Conservation (phyloP, 2,329 filamentous ascomycete genomes). For the Neofusicoccum cordaticola region DNA sequence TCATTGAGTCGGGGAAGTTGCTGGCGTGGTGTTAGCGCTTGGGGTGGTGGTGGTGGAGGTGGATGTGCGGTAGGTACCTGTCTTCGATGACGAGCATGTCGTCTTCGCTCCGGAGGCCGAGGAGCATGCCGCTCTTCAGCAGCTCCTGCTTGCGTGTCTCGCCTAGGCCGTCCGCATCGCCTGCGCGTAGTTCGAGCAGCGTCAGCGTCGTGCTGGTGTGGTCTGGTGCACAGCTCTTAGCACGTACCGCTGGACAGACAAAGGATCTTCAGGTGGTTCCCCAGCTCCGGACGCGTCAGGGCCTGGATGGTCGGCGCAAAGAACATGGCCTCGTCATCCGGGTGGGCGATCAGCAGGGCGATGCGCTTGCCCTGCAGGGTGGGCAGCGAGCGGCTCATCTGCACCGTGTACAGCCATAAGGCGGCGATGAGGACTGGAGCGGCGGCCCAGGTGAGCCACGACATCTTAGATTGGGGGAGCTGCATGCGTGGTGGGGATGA, state of each 20-base stretch:
- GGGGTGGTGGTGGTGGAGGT: constrained; percentile 11
- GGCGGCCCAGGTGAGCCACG: constrained; percentile 38
- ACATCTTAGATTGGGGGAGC: constrained; percentile 31
- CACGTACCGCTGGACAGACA: constrained; percentile 78
- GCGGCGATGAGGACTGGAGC: constrained; percentile 42
- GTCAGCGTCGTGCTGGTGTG: not conserved
- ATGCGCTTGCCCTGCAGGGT: constrained; percentile 78
- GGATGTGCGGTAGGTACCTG: constrained; percentile 46
- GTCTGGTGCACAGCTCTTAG: not conserved
- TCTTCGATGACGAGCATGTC: constrained; percentile 86
- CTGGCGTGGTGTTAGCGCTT: constrained; percentile 27
- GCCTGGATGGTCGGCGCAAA: constrained; percentile 85
- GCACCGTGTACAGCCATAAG: constrained; percentile 49
- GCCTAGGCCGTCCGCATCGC: constrained; percentile 83
- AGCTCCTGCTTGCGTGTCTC: constrained; percentile 80
- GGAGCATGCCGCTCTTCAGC: constrained; percentile 69
- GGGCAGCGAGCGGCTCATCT: constrained; percentile 55
- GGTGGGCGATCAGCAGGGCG: constrained; percentile 90
- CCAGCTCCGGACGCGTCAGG: constrained; percentile 73
- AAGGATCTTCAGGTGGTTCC: constrained; percentile 91
- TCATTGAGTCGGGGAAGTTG: constrained; percentile 90
- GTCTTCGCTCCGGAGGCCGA: constrained; percentile 71
- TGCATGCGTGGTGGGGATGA: not conserved
- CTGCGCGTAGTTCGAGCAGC: constrained; percentile 40
- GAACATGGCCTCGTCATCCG: constrained; percentile 99